These are phyloP conservation scores for Alternaria atra DNA, from an alignment of 2,329 filamentous ascomycete species.

Conservation along the genomic window DNA sequence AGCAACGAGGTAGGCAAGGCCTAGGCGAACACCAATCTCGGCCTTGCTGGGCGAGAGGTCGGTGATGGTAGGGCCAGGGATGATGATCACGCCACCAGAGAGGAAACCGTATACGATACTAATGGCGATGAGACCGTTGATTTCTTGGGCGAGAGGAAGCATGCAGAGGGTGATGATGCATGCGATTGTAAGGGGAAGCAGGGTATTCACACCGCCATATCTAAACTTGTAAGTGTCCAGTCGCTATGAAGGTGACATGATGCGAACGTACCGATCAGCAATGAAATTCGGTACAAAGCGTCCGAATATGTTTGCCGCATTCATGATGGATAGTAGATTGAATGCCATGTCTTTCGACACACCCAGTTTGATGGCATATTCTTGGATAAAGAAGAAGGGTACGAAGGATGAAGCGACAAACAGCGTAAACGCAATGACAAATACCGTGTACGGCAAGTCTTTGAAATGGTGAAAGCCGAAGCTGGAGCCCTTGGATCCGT, in stretches of 20 bases:
- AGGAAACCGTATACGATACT: slow-evolving; percentile 53
- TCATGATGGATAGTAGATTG: slow-evolving; percentile 72
- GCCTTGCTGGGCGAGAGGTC: slow-evolving; percentile 47
- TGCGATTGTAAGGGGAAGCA: slow-evolving; percentile 42
- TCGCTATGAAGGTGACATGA: background rate
- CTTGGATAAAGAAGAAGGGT: slow-evolving; percentile 34
- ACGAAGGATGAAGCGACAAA: slow-evolving; percentile 25
- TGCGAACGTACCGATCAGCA: slow-evolving; percentile 43
- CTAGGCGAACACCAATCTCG: slow-evolving; percentile 58
- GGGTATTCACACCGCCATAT: slow-evolving; percentile 49
- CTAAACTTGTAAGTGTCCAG: background rate
- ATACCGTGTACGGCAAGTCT: slow-evolving; percentile 28
- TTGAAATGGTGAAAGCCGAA: slow-evolving; percentile 26
- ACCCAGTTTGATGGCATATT: slow-evolving; percentile 29
- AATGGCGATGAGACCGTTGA: slow-evolving; percentile 44
- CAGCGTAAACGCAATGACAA: slow-evolving; percentile 27
- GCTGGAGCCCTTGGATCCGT: slow-evolving; percentile 21
- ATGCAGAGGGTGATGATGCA: slow-evolving; percentile 45
- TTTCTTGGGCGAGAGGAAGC: slow-evolving; percentile 43
- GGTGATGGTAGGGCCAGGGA: slow-evolving; percentile 54
- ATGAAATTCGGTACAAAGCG: slow-evolving; percentile 54
- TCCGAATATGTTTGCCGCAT: slow-evolving; percentile 61
- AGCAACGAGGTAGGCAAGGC: slow-evolving; percentile 61
- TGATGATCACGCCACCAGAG: slow-evolving; percentile 53
- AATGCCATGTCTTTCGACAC: slow-evolving; percentile 60